Conservation (phyloP, 306 rosid genomes). For the Alnus rubra region DNA sequence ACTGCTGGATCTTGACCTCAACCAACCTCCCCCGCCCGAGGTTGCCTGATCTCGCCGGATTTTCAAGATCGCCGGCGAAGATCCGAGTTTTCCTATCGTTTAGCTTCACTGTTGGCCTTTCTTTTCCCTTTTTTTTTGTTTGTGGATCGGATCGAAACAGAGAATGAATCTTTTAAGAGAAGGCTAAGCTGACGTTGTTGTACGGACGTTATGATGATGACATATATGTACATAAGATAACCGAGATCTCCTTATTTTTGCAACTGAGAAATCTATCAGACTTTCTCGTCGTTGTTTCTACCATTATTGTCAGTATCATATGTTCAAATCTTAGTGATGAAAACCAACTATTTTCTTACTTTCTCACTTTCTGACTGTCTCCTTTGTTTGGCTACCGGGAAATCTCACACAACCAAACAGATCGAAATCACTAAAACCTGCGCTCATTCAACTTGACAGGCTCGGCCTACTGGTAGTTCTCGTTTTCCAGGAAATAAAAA, state of each 20-base stretch:
- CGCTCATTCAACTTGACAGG: too few species aligned
- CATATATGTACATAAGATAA: conserved; percentile 39
- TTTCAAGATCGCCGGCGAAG: conserved; percentile 8
- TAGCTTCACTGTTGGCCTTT: not conserved
- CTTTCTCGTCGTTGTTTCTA: conserved; percentile 43
- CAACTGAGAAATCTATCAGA: conserved; percentile 38
- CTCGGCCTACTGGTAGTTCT: not conserved
- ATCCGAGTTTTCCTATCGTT: not conserved
- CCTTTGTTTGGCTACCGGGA: not conserved
- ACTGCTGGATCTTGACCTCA: conserved; percentile 69
- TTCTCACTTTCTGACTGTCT: not conserved
- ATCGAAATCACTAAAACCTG: too few species aligned
- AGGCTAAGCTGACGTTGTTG: conserved; percentile 33
- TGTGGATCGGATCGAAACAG: not conserved
- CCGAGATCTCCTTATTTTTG: conserved; percentile 13
- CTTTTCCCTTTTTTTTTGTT: not conserved
- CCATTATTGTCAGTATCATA: conserved; percentile 3
- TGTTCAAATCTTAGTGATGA: not conserved
- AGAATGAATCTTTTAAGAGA: not conserved
- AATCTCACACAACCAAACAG: too few species aligned
- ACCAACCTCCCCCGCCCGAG: conserved; percentile 62
- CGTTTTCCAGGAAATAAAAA: conserved; percentile 11
- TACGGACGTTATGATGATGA: conserved; percentile 17
- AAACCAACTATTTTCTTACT: not conserved
- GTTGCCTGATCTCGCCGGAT: conserved; percentile 45